A percentile compares a stretch with the other conserved stretches of the same genome.
Conservation (phyloP, 1,284 basidiomycete species). For the Irpex rosettiformis region DNA sequence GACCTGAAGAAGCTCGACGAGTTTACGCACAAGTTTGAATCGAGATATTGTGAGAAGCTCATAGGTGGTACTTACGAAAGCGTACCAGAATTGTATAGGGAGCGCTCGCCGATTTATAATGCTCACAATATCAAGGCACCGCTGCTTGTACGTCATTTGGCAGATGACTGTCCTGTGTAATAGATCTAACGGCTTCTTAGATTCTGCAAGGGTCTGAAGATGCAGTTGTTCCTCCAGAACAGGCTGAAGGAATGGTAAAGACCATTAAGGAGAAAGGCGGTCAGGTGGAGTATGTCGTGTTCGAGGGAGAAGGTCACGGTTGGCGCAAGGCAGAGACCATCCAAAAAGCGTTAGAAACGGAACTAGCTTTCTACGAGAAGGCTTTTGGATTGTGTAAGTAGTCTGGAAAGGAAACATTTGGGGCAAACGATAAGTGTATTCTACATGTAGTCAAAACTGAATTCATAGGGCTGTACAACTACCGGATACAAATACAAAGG, state of each 20-base stretch:
- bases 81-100: slow-evolving; percentile 41
- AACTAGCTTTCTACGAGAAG: slow-evolving; percentile 37
- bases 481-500: background rate
- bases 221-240: slow-evolving; percentile 42
- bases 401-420: background rate
- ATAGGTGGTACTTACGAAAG: slow-evolving; percentile 44
- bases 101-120: slow-evolving; percentile 43
- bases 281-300: slow-evolving; percentile 42
- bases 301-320: slow-evolving; percentile 53
- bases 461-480: too few relatives aligned
- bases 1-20: slow-evolving; percentile 39
- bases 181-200: slow-evolving; percentile 22
- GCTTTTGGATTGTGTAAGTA: slow-evolving; percentile 17
- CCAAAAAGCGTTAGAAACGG: slow-evolving; percentile 38
- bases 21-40: slow-evolving; percentile 55
- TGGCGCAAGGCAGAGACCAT: slow-evolving; percentile 45
- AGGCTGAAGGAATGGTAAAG: slow-evolving; percentile 45
- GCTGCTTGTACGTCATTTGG: slow-evolving; percentile 37
- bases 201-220: slow-evolving; percentile 49
- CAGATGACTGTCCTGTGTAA: background rate
- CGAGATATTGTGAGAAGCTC: slow-evolving; percentile 39
- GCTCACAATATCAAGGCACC: slow-evolving; percentile 45
- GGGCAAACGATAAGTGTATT: background rate
- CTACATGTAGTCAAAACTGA: background rate
- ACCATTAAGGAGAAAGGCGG: slow-evolving; percentile 37